Base-by-base conservation (phyloP, 768 basidiomycete genomes). In the Phlebiopsis flavidoalba region DNA sequence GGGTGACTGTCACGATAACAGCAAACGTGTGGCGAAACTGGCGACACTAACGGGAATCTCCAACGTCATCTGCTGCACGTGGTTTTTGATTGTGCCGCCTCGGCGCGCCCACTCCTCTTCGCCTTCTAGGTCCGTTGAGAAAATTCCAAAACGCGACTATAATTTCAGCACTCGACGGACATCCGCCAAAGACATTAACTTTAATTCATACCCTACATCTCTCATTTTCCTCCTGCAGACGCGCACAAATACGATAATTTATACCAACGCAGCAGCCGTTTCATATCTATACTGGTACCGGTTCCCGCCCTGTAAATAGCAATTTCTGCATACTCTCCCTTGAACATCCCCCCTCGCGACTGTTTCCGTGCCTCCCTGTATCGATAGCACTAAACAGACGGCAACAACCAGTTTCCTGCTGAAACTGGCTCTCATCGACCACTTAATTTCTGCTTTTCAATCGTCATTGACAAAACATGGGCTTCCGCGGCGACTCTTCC, bases 401-500 rank as follows among this genome's bases (percentile, higher is more conserved):
- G n/a, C n/a, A n/a, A n/a, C 21, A 36, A 31, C 58, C n/a, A n/a
- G n/a, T 40, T 14, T n/a, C 24, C 53, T 46, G 21, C 52, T 47
- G n/a, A 35, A 45, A 24, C n/a, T n/a, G n/a, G 15, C 35, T 33
- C 6, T 17, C 37, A n/a, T 51, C 54, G 40, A 24, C 22, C 8
- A n/a, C n/a, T n/a, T 24, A 53, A 22, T 19, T 22, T 43, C 17
- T 26, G 26, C 17, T 26, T n/a, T n/a, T 37, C 54, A 45, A 10
- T 4, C 54, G 12, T 15, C 54, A n/a, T 47, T 35, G 53, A n/a
- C n/a, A 33, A 12, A 36, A 59, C 31, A 64, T 64, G 59, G n/a
- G 56, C 60, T 45, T 63, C 60, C 53, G 53, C 67, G 65, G 76
- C 80, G 54, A 85, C 84, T 40, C 81, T 91, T 53, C 77, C 88